Evolutionary conservation across 805 yeast genomes (phyloP).

Genomic region (Ogataea allantospora): DNA sequence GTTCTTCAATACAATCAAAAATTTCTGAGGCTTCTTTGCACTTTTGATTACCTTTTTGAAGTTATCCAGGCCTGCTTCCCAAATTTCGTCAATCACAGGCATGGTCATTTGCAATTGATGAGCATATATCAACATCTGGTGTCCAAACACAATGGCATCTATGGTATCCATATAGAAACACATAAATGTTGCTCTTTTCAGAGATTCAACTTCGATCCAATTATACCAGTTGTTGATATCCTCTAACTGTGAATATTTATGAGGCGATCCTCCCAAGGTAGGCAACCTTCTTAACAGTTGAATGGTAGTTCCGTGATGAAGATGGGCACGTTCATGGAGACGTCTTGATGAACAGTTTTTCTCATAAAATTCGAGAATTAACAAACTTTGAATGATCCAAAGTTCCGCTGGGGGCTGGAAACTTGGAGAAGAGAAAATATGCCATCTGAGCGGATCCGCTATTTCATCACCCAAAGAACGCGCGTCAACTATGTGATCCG

Average conservation of each 20-base stretch:
- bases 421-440: constrained; percentile 65
- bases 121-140: constrained; percentile 53
- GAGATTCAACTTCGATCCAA: constrained; percentile 79
- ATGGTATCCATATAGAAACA: constrained; percentile 79
- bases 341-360: constrained; percentile 66
- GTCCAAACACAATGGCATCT: constrained; percentile 78
- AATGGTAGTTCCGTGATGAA: constrained; percentile 85
- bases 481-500: constrained; percentile 24
- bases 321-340: constrained; percentile 77
- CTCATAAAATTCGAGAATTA: constrained; percentile 76
- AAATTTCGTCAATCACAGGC: constrained; percentile 62
- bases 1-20: constrained; percentile 56
- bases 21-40: constrained; percentile 39
- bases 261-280: constrained; percentile 69
- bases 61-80: constrained; percentile 39
- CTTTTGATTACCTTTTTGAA: constrained; percentile 26
- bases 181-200: constrained; percentile 76
- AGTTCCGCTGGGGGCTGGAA: constrained; percentile 74
- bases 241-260: constrained; percentile 25
- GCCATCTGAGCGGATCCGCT: constrained; percentile 63
- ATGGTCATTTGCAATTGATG: constrained; percentile 61
- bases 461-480: constrained; percentile 45
- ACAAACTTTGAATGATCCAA: constrained; percentile 74
- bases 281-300: constrained; percentile 77
- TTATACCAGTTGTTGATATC: constrained; percentile 42